phyloP scores from a whole-genome alignment of 805 yeast species.

The Hemisphaericaspora nanyangensis region DNA sequence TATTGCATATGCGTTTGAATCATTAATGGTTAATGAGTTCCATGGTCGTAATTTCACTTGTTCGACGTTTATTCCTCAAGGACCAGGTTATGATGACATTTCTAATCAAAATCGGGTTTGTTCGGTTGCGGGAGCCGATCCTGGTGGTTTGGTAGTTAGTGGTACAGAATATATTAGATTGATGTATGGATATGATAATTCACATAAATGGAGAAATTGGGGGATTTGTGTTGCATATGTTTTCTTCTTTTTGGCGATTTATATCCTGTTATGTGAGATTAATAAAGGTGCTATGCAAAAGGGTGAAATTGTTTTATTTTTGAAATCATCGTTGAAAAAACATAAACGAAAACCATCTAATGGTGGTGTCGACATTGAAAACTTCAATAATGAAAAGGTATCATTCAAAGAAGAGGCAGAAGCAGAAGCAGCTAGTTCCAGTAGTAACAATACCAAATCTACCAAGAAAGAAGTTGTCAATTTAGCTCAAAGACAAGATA shows the following conservation, averaged over 20 bases:
- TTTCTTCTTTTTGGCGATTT: constrained; percentile 34
- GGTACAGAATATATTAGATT: constrained; percentile 56
- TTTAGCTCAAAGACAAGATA: constrained; percentile 15
- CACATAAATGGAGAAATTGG: constrained; percentile 76
- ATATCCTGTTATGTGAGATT: constrained; percentile 29
- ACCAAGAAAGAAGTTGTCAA: too few relatives aligned
- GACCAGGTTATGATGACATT: constrained; percentile 45
- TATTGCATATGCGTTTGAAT: constrained; percentile 45
- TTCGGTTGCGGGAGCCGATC: constrained; percentile 52
- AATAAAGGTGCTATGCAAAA: constrained; percentile 43
- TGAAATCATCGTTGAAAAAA: constrained; percentile 25
- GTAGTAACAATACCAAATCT: background rate
- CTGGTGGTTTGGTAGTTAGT: constrained; percentile 49
- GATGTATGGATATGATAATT: constrained; percentile 47
- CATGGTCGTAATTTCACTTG: constrained; percentile 54
- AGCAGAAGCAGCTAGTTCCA: constrained; percentile 10
- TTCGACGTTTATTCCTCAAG: constrained; percentile 53
- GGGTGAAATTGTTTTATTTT: constrained; percentile 33
- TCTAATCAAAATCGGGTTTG: constrained; percentile 46
- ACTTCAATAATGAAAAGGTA: constrained; percentile 24
- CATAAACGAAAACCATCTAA: constrained; percentile 19
- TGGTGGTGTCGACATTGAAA: constrained; percentile 13
- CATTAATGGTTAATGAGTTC: constrained; percentile 63
- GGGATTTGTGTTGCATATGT: constrained; percentile 59
- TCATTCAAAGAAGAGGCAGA: constrained; percentile 24